A percentile compares a stretch with the other conserved stretches of the same genome.
These are phyloP conservation scores for Colletotrichum neosansevieriae DNA, from an alignment of 2,329 filamentous ascomycete species.

Conservation along the genomic window DNA sequence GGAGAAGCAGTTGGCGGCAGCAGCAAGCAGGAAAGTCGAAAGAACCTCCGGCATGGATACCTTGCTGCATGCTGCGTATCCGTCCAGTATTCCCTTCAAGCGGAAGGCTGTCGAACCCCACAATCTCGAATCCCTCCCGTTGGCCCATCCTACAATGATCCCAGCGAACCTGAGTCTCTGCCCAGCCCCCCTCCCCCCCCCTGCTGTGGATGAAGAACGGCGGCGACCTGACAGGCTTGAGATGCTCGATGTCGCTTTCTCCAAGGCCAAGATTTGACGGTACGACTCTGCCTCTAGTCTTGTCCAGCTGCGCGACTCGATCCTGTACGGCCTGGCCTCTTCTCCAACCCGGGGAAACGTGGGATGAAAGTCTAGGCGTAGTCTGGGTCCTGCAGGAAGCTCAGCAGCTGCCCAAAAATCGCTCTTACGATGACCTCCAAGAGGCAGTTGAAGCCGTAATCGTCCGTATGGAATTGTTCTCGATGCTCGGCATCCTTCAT, in stretches of 20 bases:
- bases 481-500: constrained; percentile 13
- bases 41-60: constrained; percentile 3
- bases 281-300: constrained; percentile 19
- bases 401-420: constrained; percentile 15
- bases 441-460: constrained; percentile 5
- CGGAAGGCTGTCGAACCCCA: constrained; percentile 19
- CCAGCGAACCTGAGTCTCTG: constrained; percentile 14
- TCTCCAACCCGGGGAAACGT: constrained; percentile 21
- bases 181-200: constrained; percentile 22
- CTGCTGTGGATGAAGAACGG: constrained; percentile 20
- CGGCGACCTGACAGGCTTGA: constrained; percentile 16
- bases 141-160: constrained; percentile 8
- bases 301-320: constrained; percentile 4
- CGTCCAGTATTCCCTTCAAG: constrained; percentile 29
- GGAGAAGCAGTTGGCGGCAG: constrained; percentile 3
- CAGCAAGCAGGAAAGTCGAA: constrained; percentile 3
- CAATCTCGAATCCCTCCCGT: constrained; percentile 24
- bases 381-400: constrained; percentile 10
- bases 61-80: constrained; percentile 31
- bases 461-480: constrained; percentile 19
- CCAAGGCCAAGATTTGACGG: constrained; percentile 27
- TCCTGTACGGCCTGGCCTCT: constrained; percentile 11
- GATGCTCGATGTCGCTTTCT: constrained; percentile 13
- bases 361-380: constrained; percentile 20
- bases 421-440: not conserved